Conservation (phyloP, 2,329 filamentous ascomycete species). For the Colletotrichum camelliae region DNA sequence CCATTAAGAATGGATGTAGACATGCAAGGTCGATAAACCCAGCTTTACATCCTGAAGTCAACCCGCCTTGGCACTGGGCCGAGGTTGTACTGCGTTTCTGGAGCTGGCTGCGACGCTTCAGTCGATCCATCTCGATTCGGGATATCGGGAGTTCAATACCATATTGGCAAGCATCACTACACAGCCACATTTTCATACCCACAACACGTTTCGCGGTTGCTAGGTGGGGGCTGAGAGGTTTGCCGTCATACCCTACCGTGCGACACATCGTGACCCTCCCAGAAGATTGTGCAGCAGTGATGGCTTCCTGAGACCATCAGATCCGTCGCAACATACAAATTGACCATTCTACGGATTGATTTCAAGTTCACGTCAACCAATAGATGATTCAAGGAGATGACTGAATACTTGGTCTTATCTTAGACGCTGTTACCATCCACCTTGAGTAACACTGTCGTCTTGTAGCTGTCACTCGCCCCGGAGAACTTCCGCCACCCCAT, state of each 20-base stretch:
- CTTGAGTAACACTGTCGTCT: not conserved
- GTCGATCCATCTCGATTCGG: not conserved
- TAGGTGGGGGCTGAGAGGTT: not conserved
- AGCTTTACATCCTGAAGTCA: not conserved
- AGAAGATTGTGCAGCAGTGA: not conserved
- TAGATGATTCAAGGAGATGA: not conserved
- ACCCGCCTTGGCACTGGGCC: not conserved
- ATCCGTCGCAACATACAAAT: not conserved
- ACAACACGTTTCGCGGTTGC: not conserved
- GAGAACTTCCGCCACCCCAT: not conserved
- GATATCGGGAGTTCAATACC: not conserved
- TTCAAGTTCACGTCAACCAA: not conserved
- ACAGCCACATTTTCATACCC: not conserved
- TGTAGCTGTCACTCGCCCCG: not conserved
- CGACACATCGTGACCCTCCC: no score
- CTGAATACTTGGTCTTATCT: not conserved
- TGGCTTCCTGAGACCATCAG: not conserved
- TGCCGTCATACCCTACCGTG: not conserved
- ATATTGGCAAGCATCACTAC: not conserved
- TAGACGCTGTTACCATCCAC: not conserved
- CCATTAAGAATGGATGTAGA: not conserved
- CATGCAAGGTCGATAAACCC: not conserved
- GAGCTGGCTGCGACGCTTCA: not conserved
- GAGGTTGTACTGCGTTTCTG: not conserved
- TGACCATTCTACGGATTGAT: accelerated